Evolutionary conservation across 768 basidiomycete species (phyloP).

Genomic region (Lactifluus pinguis): DNA sequence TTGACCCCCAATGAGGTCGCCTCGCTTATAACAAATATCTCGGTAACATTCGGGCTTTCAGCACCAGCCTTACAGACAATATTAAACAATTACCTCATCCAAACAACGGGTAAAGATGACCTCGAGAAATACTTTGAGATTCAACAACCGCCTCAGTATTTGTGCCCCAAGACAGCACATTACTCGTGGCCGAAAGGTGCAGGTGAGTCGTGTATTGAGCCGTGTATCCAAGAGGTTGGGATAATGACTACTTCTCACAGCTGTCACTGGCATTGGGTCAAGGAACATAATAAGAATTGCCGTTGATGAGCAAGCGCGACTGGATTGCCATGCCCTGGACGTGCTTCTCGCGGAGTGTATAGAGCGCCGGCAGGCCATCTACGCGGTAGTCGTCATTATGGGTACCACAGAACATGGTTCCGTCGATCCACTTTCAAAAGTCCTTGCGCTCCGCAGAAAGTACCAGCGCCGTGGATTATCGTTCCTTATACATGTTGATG

Average conservation of each 20-base stretch:
- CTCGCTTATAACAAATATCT: conserved; percentile 30
- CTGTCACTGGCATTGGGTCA: conserved; percentile 36
- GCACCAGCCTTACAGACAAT: conserved; percentile 25
- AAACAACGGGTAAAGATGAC: conserved; percentile 30
- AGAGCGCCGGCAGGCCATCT: conserved; percentile 28
- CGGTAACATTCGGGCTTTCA: conserved; percentile 29
- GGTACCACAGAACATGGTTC: conserved; percentile 39
- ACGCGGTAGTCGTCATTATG: conserved; percentile 35
- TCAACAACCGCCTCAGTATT: conserved; percentile 21
- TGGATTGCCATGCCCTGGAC: conserved; percentile 26
- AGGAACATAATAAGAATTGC: conserved; percentile 29
- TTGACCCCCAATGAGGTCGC: conserved; percentile 28
- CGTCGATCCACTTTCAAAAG: conserved; percentile 33
- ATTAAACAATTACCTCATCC: conserved; percentile 28
- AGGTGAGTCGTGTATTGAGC: conserved; percentile 25
- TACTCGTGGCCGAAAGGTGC: conserved; percentile 43
- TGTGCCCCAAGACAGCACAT: conserved; percentile 30
- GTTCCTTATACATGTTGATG: conserved; percentile 37
- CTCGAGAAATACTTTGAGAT: conserved; percentile 24
- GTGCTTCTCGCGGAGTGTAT: conserved; percentile 26
- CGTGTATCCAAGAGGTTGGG: not conserved
- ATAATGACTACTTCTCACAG: conserved; percentile 20
- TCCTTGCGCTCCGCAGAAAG: conserved; percentile 29
- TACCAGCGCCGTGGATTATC: conserved; percentile 27
- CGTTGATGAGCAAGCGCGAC: conserved; percentile 31